These are phyloP conservation scores for Guyanaporus albipodus DNA, from an alignment of 768 basidiomycete genomes.

Conservation along the genomic window DNA sequence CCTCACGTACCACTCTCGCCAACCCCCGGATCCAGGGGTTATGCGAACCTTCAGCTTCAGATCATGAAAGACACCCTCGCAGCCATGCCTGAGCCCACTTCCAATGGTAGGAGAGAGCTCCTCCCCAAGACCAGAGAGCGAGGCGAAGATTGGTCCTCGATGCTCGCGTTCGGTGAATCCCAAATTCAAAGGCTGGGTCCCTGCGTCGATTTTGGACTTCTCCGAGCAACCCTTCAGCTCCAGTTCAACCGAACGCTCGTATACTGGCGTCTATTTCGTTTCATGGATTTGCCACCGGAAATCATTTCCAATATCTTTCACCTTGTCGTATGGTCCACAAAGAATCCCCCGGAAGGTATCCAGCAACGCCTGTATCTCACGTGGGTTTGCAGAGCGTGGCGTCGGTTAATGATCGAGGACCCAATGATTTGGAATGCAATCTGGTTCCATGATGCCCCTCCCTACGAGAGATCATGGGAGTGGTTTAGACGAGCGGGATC, in stretches of 20 bases:
- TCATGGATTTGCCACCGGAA: constrained; percentile 63
- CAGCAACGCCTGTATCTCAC: constrained; percentile 46
- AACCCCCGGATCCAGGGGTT: constrained; percentile 17
- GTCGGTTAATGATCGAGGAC: constrained; percentile 45
- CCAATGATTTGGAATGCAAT: constrained; percentile 60
- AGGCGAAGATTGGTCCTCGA: constrained; percentile 13
- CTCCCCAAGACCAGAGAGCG: constrained; percentile 2
- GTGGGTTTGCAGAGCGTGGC: constrained; percentile 58
- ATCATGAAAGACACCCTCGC: constrained; percentile 19
- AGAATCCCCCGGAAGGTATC: constrained; percentile 34
- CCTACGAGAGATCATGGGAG: constrained; percentile 48
- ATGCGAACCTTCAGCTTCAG: constrained; percentile 15
- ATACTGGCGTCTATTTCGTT: constrained; percentile 45
- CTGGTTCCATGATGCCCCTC: constrained; percentile 53
- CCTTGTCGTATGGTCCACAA: constrained; percentile 51
- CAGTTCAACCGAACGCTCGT: constrained; percentile 22
- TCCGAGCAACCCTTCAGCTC: constrained; percentile 17
- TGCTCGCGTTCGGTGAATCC: constrained; percentile 17
- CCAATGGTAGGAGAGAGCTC: background rate
- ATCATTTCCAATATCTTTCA: constrained; percentile 65
- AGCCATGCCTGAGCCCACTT: constrained; percentile 16
- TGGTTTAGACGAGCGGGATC: constrained; percentile 57
- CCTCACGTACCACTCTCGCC: constrained; percentile 7
- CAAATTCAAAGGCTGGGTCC: constrained; percentile 20
- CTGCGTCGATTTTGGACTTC: constrained; percentile 9